Evolutionary conservation across 768 basidiomycete genomes (phyloP).

Genomic region (Mycena rosella): DNA sequence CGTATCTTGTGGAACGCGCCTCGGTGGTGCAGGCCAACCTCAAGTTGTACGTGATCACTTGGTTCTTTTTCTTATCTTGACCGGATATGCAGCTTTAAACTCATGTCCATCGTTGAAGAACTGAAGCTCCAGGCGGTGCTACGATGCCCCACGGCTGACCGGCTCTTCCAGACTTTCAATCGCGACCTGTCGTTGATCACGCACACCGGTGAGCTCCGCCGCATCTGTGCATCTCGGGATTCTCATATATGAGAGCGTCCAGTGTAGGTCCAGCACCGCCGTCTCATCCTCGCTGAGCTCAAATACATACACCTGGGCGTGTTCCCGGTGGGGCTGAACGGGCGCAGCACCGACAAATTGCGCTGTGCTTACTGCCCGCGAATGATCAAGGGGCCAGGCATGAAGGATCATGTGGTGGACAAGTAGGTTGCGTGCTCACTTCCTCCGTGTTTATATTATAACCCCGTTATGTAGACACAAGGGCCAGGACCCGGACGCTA

Average conservation of each 20-base stretch:
- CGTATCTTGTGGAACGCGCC: too few species aligned
- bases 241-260: background rate
- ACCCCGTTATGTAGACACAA: background rate
- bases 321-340: background rate
- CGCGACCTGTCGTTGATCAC: too few species aligned
- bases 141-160: too few species aligned
- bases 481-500: slow-evolving; percentile 2
- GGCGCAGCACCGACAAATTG: slow-evolving; percentile 1
- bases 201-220: too few species aligned
- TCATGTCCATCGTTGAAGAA: background rate
- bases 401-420: slow-evolving; percentile 14
- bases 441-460: background rate
- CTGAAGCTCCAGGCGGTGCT: background rate
- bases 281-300: background rate
- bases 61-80: background rate
- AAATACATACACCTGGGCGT: background rate
- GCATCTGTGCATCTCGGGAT: background rate
- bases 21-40: too few species aligned
- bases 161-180: too few species aligned
- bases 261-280: slow-evolving; percentile 20
- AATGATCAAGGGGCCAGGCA: background rate
- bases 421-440: background rate
- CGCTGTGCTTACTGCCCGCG: slow-evolving; percentile 13
- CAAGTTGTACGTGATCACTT: too few species aligned
- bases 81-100: background rate